These are phyloP conservation scores for Calonectria pseudoreteaudii DNA, from an alignment of 2,329 filamentous ascomycete genomes.

Conservation along the genomic window DNA sequence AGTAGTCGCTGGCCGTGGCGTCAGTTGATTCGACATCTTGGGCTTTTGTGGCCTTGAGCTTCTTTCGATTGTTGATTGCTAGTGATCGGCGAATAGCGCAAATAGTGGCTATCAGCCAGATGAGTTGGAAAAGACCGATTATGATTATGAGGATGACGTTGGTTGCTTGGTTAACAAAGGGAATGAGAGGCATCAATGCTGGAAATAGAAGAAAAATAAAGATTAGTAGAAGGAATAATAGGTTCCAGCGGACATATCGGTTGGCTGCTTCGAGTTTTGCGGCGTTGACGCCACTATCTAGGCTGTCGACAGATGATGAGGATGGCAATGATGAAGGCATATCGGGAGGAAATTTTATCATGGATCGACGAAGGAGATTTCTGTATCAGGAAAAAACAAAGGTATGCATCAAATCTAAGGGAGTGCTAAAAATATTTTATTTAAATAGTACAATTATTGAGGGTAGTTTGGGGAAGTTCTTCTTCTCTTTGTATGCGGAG, in stretches of 20 bases:
- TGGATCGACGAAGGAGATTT: background rate
- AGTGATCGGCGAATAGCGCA: slow-evolving; percentile 34
- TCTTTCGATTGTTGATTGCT: slow-evolving; percentile 17
- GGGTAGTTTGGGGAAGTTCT: background rate
- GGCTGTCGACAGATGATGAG: background rate
- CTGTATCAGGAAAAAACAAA: background rate
- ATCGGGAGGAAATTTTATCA: background rate
- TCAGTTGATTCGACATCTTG: background rate
- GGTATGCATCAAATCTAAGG: background rate
- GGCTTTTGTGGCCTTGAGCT: background rate
- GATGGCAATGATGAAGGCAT: background rate
- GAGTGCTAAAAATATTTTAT: background rate
- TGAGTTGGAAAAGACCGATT: slow-evolving; percentile 28
- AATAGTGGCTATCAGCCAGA: slow-evolving; percentile 30
- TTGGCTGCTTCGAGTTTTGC: background rate
- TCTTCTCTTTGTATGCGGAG: background rate
- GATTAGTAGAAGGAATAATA: background rate
- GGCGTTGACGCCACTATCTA: background rate
- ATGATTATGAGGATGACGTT: slow-evolving; percentile 23
- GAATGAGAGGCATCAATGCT: background rate
- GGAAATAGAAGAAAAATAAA: background rate
- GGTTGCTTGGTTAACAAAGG: background rate
- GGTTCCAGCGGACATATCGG: background rate
- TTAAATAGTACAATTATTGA: background rate
- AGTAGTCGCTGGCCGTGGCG: background rate